phyloP scores from a whole-genome alignment of 2,329 filamentous ascomycete species.

The Cladosporium austrohemisphaericum region DNA sequence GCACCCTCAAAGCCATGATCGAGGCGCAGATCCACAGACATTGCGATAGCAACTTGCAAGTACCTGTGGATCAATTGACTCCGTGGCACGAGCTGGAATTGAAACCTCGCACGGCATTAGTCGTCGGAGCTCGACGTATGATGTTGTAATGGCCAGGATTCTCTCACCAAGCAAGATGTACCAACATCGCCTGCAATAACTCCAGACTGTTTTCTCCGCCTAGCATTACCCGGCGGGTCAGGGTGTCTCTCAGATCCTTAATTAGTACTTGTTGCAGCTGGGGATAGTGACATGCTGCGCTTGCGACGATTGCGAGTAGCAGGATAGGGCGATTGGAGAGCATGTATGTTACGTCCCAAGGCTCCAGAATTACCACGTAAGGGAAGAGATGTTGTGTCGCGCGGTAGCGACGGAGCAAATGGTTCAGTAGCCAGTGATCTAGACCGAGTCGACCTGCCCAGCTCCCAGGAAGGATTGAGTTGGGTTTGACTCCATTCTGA shows the following conservation, averaged over 20 bases:
- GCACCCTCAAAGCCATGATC: too few species aligned
- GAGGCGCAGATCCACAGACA: slow-evolving; percentile 3
- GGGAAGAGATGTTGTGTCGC: slow-evolving; percentile 8
- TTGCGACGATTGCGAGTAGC: background rate
- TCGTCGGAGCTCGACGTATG: too few species aligned
- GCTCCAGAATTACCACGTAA: background rate
- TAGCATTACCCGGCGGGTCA: background rate
- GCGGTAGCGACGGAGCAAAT: background rate
- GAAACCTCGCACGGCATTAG: too few species aligned
- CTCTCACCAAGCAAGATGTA: slow-evolving; percentile 6
- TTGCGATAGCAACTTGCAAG: slow-evolving; percentile 7
- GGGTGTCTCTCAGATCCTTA: background rate
- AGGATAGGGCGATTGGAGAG: background rate
- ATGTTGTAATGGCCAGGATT: background rate
- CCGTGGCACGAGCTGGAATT: slow-evolving; percentile 2
- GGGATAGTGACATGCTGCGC: background rate
- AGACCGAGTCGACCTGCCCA: background rate
- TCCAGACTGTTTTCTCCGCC: background rate
- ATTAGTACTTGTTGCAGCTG: background rate
- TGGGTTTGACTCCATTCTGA: too few species aligned
- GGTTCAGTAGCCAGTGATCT: background rate
- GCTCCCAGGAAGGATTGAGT: background rate
- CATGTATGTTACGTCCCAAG: background rate
- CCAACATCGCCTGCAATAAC: background rate
- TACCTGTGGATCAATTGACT: slow-evolving; percentile 5